These are phyloP conservation scores for Borovskyia barvae DNA, from an alignment of 208 protist genomes.

Conservation along the genomic window DNA sequence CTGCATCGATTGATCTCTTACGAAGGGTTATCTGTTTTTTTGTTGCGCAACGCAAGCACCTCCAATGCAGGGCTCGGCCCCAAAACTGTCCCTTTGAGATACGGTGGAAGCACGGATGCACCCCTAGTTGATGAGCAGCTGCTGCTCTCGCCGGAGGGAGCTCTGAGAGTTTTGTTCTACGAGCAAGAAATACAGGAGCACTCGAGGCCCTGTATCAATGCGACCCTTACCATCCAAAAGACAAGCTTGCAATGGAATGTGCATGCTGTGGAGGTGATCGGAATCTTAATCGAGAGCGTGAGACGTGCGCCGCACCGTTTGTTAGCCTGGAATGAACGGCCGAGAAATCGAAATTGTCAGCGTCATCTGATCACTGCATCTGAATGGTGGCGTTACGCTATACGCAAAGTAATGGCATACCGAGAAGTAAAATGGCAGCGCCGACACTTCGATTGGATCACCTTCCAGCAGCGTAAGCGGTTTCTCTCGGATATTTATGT, in stretches of 20 bases:
- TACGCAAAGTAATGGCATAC: slow-evolving; percentile 7
- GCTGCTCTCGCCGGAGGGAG: slow-evolving; percentile 7
- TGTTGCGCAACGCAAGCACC: too few relatives aligned
- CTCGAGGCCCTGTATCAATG: not conserved
- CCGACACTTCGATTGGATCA: slow-evolving; percentile 21
- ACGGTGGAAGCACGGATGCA: too few relatives aligned
- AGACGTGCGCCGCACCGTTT: slow-evolving; percentile 11
- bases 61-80: too few relatives aligned
- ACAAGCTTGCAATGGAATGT: slow-evolving; percentile 1
- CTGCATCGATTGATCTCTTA: slow-evolving; percentile 34
- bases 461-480: slow-evolving; percentile 14
- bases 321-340: slow-evolving; percentile 8
- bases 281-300: slow-evolving; percentile 16
- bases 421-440: slow-evolving; percentile 5
- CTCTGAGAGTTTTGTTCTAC: slow-evolving; percentile 4
- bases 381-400: slow-evolving; percentile 31
- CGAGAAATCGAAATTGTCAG: not conserved
- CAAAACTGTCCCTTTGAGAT: too few relatives aligned
- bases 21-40: slow-evolving; percentile 9
- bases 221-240: not conserved
- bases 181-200: not conserved
- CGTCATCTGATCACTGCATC: too few relatives aligned
- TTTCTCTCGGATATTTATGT: slow-evolving; percentile 13
- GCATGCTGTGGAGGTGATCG: slow-evolving; percentile 1
- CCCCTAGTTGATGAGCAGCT: not conserved